These are phyloP conservation scores for Malassezia vespertilionis DNA, from an alignment of 1,284 basidiomycete genomes.

Conservation along the genomic window DNA sequence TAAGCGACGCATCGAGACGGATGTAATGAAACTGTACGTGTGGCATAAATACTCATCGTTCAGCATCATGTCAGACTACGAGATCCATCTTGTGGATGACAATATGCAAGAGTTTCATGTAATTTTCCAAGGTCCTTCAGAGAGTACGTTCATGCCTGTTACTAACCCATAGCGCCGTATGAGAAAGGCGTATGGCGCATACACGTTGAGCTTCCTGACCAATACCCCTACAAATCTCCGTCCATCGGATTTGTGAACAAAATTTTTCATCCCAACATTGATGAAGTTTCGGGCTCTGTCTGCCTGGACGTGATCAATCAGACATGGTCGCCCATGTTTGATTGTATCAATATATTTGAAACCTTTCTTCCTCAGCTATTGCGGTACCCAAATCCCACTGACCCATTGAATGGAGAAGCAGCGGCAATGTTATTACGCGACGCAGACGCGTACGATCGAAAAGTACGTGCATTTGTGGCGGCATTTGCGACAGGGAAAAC, in stretches of 20 bases:
- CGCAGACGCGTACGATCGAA: constrained; percentile 57
- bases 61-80: constrained; percentile 49
- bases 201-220: constrained; percentile 95
- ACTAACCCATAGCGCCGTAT: constrained; percentile 64
- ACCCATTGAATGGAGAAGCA: constrained; percentile 93
- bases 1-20: constrained; percentile 92
- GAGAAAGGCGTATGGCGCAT: constrained; percentile 96
- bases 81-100: constrained; percentile 92
- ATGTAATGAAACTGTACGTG: constrained; percentile 94
- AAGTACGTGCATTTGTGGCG: constrained; percentile 36
- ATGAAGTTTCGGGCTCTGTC: constrained; percentile 59
- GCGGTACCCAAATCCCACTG: constrained; percentile 93
- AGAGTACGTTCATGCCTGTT: constrained; percentile 69
- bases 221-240: constrained; percentile 97
- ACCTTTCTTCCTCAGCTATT: constrained; percentile 91
- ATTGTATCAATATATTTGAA: constrained; percentile 99
- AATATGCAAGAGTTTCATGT: constrained; percentile 99
- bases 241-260: constrained; percentile 99
- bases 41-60: constrained; percentile 11
- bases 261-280: constrained; percentile 98
- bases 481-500: constrained; percentile 30
- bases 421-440: constrained; percentile 92
- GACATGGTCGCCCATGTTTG: constrained; percentile 49
- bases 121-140: constrained; percentile 79
- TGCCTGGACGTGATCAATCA: constrained; percentile 43